Conservation (phyloP, 2,329 filamentous ascomycete species). For the Aquanectria penicillioides region DNA sequence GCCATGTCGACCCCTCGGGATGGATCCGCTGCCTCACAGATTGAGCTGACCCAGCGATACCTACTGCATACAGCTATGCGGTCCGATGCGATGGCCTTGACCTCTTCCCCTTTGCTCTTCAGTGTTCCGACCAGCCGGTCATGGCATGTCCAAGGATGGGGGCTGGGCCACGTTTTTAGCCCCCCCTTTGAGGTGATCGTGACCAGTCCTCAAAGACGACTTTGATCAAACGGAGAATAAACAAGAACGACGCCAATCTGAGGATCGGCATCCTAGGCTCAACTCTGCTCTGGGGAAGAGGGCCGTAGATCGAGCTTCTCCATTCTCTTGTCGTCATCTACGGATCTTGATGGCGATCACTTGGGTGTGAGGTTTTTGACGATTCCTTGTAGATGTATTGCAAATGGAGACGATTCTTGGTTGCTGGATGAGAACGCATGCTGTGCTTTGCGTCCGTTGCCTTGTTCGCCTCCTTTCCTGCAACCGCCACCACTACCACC, state of each 20-base stretch:
- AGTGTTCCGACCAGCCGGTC: slow-evolving; percentile 2
- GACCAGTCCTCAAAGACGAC: slow-evolving; percentile 4
- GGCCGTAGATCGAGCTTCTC: slow-evolving; percentile 12
- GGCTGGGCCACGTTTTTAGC: slow-evolving; percentile 8
- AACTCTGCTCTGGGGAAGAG: slow-evolving; percentile 11
- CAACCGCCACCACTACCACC: too few relatives aligned
- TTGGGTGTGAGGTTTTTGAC: too few relatives aligned
- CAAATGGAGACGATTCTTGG: too few relatives aligned
- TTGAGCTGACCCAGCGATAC: slow-evolving; percentile 3
- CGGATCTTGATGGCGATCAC: neutral
- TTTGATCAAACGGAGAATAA: slow-evolving; percentile 19
- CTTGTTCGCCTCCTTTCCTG: neutral
- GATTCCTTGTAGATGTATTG: too few relatives aligned
- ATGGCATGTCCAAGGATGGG: slow-evolving; percentile 3
- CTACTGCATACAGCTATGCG: neutral
- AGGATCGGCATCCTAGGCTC: slow-evolving; percentile 22
- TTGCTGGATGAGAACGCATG: too few relatives aligned
- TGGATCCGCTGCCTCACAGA: slow-evolving; percentile 13
- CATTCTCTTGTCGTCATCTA: neutral
- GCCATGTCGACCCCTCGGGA: slow-evolving; percentile 6
- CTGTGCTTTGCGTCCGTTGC: too few relatives aligned
- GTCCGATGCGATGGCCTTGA: neutral
- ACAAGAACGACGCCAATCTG: slow-evolving; percentile 17
- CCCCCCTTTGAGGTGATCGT: neutral
- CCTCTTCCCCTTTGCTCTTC: slow-evolving; percentile 3